Conservation (phyloP, 2,329 filamentous ascomycete genomes). For the Arachnomyces sp. region DNA sequence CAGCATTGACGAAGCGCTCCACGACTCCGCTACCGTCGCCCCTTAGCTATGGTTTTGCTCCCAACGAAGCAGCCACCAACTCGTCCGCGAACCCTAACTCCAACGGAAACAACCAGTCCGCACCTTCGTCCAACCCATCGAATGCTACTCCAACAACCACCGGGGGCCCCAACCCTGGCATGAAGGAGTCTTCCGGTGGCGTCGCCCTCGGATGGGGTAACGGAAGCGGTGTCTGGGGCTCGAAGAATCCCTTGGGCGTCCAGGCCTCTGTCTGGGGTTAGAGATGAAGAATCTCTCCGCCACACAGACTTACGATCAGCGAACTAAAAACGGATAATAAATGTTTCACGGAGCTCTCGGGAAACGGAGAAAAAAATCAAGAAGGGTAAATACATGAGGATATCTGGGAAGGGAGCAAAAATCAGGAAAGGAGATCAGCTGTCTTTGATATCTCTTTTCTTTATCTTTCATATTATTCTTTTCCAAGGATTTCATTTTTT, state of each 20-base stretch:
- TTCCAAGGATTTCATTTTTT: too few species aligned
- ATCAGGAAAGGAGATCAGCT: too few species aligned
- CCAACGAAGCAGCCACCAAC: conserved; percentile 36
- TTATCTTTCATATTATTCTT: too few species aligned
- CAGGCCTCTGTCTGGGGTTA: conserved; percentile 94
- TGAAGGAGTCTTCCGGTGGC: conserved; percentile 35
- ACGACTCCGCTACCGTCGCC: conserved; percentile 91
- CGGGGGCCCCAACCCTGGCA: conserved; percentile 14
- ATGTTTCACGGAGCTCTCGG: too few species aligned
- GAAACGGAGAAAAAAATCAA: too few species aligned
- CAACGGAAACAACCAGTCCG: conserved; percentile 45
- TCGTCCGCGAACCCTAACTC: conserved; percentile 24
- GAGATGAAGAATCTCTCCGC: conserved; percentile 2
- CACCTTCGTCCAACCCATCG: conserved; percentile 53
- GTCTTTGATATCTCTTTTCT: too few species aligned
- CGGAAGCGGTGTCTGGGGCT: conserved; percentile 76
- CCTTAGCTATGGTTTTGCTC: conserved; percentile 62
- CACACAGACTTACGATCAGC: too few species aligned
- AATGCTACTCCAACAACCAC: conserved; percentile 34
- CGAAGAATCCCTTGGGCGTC: conserved; percentile 70
- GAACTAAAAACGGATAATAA: too few species aligned
- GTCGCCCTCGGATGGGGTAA: conserved; percentile 63
- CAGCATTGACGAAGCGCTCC: conserved; percentile 66
- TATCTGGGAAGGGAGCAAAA: too few species aligned
- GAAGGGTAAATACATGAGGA: too few species aligned